Evolutionary conservation across 2,329 filamentous ascomycete species (phyloP).

Genomic region (Ambrosiella cleistominuta): DNA sequence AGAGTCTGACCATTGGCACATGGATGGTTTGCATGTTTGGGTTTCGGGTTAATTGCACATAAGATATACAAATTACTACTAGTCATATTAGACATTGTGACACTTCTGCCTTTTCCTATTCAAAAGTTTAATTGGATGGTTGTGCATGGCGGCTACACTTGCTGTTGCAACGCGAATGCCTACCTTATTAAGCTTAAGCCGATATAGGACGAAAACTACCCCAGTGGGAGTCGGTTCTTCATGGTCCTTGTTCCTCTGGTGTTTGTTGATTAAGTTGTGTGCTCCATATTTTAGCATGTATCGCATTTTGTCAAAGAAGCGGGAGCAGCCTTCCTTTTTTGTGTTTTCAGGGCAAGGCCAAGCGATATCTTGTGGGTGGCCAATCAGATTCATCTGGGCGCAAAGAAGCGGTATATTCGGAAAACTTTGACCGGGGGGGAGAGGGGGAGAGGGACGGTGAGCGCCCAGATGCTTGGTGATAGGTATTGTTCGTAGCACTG

Average conservation of each 20-base stretch:
- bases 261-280: constrained; percentile 8
- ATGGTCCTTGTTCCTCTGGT: constrained; percentile 13
- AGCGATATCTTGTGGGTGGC: constrained; percentile 6
- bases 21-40: too few relatives aligned
- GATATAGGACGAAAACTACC: constrained; percentile 12
- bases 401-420: background rate
- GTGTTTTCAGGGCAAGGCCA: constrained; percentile 8
- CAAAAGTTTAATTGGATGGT: background rate
- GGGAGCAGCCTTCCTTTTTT: constrained; percentile 12
- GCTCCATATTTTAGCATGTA: background rate
- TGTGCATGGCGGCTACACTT: constrained; percentile 1
- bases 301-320: background rate
- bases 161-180: background rate
- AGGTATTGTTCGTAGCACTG: too few relatives aligned
- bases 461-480: too few relatives aligned
- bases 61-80: too few relatives aligned
- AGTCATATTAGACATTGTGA: too few relatives aligned
- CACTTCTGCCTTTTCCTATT: too few relatives aligned
- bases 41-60: too few relatives aligned
- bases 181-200: constrained; percentile 6
- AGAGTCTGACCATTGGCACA: background rate
- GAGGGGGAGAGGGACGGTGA: too few relatives aligned
- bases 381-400: background rate
- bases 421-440: background rate
- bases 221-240: constrained; percentile 10